A percentile compares a stretch with the other conserved stretches of the same genome.
Conservation (phyloP, 2,329 filamentous ascomycete species). For the Leptographium wingfieldii region DNA sequence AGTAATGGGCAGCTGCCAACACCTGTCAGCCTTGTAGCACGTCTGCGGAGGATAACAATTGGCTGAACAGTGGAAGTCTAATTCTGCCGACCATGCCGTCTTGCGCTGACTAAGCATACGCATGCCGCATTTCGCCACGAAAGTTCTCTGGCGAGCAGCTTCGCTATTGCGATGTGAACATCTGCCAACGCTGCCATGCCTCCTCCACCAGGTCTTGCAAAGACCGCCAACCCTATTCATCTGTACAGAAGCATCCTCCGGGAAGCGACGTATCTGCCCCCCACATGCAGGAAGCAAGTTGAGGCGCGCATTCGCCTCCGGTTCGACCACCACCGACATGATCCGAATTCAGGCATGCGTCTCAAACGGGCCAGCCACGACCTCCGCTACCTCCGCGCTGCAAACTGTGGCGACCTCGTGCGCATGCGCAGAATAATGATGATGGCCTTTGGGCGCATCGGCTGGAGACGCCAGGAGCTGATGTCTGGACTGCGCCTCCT, state of each 20-base stretch:
- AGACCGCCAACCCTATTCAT: conserved; percentile 21
- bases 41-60: too few relatives aligned
- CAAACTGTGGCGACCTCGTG: conserved; percentile 34
- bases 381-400: conserved; percentile 38
- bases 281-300: conserved; percentile 32
- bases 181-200: background rate
- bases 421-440: conserved; percentile 36
- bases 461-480: conserved; percentile 37
- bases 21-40: too few relatives aligned
- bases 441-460: conserved; percentile 39
- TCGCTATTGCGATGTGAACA: background rate
- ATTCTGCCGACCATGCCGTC: too few relatives aligned
- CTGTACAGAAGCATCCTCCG: conserved; percentile 49
- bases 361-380: conserved; percentile 27
- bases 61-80: too few relatives aligned
- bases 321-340: conserved; percentile 29
- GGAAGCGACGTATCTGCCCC: conserved; percentile 47
- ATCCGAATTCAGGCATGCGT: conserved; percentile 16
- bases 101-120: background rate
- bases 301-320: conserved; percentile 28
- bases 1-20: too few relatives aligned
- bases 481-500: conserved; percentile 22
- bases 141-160: background rate
- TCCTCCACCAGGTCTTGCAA: too few relatives aligned
- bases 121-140: background rate